Percentiles rank a stretch among this genome's conserved stretches.
These are phyloP conservation scores for Phaeodactylum tricornutum DNA, from an alignment of 108 stramenopile genomes.

Conservation along the genomic window DNA sequence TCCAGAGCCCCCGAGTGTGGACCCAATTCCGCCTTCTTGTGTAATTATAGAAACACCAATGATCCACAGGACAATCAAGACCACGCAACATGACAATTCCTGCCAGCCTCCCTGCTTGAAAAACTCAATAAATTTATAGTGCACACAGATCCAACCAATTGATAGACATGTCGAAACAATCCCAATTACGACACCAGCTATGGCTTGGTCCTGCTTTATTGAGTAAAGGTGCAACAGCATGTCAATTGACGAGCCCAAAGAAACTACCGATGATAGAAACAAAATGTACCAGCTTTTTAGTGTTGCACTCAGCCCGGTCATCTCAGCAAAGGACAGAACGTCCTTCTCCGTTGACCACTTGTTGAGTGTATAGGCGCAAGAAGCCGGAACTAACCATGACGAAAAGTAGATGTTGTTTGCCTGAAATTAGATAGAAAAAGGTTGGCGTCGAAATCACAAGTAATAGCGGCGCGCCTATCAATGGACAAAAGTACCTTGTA, in stretches of 20 bases:
- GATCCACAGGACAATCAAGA: conserved; percentile 25
- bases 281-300: conserved; percentile 50
- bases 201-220: conserved; percentile 13
- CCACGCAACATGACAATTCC: conserved; percentile 20
- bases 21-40: conserved; percentile 24
- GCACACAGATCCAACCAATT: conserved; percentile 41
- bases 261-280: conserved; percentile 28
- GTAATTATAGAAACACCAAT: conserved; percentile 28
- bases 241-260: conserved; percentile 28
- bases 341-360: conserved; percentile 49
- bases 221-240: conserved; percentile 1
- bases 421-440: no score
- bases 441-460: no score
- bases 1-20: conserved; percentile 14
- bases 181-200: conserved; percentile 37
- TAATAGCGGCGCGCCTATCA: no score
- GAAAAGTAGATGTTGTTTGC: conserved; percentile 6
- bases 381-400: conserved; percentile 29
- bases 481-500: no score
- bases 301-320: conserved; percentile 41
- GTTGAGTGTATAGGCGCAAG: conserved; percentile 42
- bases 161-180: conserved; percentile 23
- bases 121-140: conserved; percentile 47
- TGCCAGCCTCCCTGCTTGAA: conserved; percentile 33
- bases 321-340: conserved; percentile 38